These are phyloP conservation scores for Ephemerocybe angulata DNA, from an alignment of 768 basidiomycete genomes.

Conservation along the genomic window DNA sequence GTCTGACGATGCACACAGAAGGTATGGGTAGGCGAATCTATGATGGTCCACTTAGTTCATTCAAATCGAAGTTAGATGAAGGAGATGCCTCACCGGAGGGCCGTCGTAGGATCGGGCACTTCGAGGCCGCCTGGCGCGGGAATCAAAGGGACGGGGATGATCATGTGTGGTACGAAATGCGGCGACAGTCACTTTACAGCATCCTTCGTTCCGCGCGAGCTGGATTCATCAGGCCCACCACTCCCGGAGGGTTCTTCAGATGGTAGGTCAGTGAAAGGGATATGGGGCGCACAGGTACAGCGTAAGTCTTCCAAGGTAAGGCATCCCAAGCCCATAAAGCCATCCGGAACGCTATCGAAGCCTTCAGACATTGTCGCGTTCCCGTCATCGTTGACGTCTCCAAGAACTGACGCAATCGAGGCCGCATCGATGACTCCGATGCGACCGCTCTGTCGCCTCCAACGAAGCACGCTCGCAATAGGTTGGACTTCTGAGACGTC, in stretches of 20 bases:
- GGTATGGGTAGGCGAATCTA: slow-evolving; percentile 52
- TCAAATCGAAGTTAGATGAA: neutral
- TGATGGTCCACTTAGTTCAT: neutral
- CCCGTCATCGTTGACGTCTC: too few species aligned
- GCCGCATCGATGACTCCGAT: too few species aligned
- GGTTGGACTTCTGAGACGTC: neutral
- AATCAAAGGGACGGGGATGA: slow-evolving; percentile 6
- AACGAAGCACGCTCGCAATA: neutral
- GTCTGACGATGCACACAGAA: slow-evolving; percentile 45
- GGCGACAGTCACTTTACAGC: neutral
- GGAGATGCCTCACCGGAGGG: neutral
- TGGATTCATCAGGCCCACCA: neutral
- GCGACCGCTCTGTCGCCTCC: too few species aligned
- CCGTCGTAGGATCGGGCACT: neutral
- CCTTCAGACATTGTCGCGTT: too few species aligned
- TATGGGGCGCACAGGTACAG: too few species aligned
- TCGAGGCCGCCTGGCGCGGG: neutral
- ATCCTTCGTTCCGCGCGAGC: neutral
- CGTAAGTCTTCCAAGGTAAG: too few species aligned
- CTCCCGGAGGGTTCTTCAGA: neutral
- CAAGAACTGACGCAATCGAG: too few species aligned
- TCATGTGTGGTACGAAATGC: slow-evolving; percentile 12
- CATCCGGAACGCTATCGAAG: too few species aligned
- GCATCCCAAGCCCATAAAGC: too few species aligned
- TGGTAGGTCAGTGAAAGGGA: neutral